Evolutionary conservation across 2,329 filamentous ascomycete species (phyloP).

Genomic region (Cladosporium austrohemisphaericum): DNA sequence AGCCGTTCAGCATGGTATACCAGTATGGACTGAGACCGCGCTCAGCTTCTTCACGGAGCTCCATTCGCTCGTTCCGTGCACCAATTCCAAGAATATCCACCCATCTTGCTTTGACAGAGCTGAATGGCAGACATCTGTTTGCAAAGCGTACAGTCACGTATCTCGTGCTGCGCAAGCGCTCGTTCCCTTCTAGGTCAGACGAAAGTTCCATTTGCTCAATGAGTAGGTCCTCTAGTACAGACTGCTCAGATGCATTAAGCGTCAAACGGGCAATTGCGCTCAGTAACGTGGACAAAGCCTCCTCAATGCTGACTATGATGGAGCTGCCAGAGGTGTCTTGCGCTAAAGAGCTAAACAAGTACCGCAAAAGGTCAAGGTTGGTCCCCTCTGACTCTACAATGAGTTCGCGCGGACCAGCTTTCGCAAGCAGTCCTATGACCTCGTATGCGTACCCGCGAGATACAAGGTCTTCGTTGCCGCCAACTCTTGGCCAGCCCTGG

Average conservation of each 20-base stretch:
- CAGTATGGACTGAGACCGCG: conserved; percentile 81
- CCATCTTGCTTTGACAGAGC: conserved; percentile 76
- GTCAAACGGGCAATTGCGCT: conserved; percentile 50
- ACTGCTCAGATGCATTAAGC: conserved; percentile 40
- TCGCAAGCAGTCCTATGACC: conserved; percentile 76
- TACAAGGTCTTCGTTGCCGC: conserved; percentile 53
- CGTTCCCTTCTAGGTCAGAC: conserved; percentile 27
- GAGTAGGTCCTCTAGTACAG: conserved; percentile 55
- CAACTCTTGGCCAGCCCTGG: conserved; percentile 76
- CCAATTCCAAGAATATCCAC: conserved; percentile 79
- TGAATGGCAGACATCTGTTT: conserved; percentile 79
- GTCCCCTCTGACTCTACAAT: conserved; percentile 41
- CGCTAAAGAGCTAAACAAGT: conserved; percentile 79
- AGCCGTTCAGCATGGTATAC: conserved; percentile 59
- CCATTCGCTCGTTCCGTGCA: conserved; percentile 66
- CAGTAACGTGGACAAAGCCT: conserved; percentile 76
- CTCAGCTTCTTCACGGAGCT: conserved; percentile 83
- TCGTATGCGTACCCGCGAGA: conserved; percentile 83
- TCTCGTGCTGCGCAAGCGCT: conserved; percentile 61
- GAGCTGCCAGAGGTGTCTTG: conserved; percentile 71
- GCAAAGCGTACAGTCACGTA: conserved; percentile 85
- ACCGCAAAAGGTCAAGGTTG: conserved; percentile 59
- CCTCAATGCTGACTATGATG: conserved; percentile 82
- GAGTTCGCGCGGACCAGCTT: conserved; percentile 58
- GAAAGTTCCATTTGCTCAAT: conserved; percentile 54